Base-by-base conservation (phyloP, 352 stramenopile species). In the Pythium dissimile region DNA sequence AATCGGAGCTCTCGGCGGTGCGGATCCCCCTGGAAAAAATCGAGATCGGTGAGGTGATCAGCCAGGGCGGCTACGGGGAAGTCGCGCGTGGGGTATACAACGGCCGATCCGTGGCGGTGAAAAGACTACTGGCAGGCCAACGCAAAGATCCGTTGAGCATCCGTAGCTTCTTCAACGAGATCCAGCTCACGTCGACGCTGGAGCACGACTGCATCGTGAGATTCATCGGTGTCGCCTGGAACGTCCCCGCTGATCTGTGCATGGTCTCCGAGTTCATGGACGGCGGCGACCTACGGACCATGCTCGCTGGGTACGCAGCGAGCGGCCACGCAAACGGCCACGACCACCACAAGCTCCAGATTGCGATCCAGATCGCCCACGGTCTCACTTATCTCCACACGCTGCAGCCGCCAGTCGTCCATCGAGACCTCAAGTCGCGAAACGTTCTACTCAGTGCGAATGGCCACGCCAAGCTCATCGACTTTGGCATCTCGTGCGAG, bases 381-480 rank as follows among this genome's bases (percentile, higher is more conserved):
- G 74, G 54, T 0, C 42, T 84, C 2, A 64, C 64, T 20, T 80
- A 80, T 24, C 49, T 84, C n/a, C 73, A 80, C 49, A 70, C 62
- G 4, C 49, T 78, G 7, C 3, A 46, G 0, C 59, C 62, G 23
- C 42, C 39, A 0, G 43, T 80, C 5, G 34, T 81, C 2, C 72
- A 81, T 54, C 72, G 72, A 11, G 72, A 81, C 49, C 63, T 81
- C 59, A 80, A 79, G 59, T 82, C 72, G 4, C 66, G 66, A 23
- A 82, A 82, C 39, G 43, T 78, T n/a, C 35, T 82, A 32, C 34
- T 82, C 21, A 60, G 39, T 7, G 31, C 30, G 0, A 28, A 64
- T 0, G 21, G 63, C 18, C 35, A 80, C 32, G 68, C 68, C 30
- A 81, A 81, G 42, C 37, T 84, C 20, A 81, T 62, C 12, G 72